phyloP scores from a whole-genome alignment of 345 rosid species.

The Balakata baccata region DNA sequence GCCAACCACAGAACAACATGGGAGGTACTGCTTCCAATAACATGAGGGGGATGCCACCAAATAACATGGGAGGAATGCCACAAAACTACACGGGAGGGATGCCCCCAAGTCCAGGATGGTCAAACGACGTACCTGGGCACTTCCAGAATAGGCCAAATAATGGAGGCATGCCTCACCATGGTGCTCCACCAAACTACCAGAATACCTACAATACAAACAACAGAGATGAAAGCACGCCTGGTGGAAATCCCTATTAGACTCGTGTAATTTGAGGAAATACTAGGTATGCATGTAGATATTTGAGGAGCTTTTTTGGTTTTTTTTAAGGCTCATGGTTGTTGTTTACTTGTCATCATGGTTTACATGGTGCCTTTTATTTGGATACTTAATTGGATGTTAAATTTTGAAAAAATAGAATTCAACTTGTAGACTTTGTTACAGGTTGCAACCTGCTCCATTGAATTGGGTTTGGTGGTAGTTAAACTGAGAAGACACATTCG shows the following conservation, averaged over 20 bases:
- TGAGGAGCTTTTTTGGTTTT: not conserved
- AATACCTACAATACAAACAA: constrained; percentile 28
- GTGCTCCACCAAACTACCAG: constrained; percentile 23
- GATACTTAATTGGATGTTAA: not conserved
- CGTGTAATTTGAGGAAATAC: not conserved
- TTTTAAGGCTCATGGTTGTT: not conserved
- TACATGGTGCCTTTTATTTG: not conserved
- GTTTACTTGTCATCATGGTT: not conserved
- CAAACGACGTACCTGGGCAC: constrained; percentile 10
- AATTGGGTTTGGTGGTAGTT: too few relatives aligned
- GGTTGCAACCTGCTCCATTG: not conserved
- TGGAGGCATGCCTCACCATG: constrained; percentile 25
- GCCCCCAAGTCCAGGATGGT: constrained; percentile 23
- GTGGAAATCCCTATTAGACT: constrained; percentile 18
- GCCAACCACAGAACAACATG: constrained; percentile 6
- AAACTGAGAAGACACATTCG: too few relatives aligned
- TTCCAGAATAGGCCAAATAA: constrained; percentile 13
- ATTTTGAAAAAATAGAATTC: not conserved
- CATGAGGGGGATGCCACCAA: constrained; percentile 12
- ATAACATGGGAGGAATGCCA: constrained; percentile 29
- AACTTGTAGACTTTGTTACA: not conserved
- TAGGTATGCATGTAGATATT: constrained; percentile 29
- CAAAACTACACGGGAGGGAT: constrained; percentile 16
- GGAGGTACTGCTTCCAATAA: not conserved
- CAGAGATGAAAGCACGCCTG: constrained; percentile 21